These are phyloP conservation scores for Didymella keratinophila DNA, from an alignment of 2,329 filamentous ascomycete species.

Conservation along the genomic window DNA sequence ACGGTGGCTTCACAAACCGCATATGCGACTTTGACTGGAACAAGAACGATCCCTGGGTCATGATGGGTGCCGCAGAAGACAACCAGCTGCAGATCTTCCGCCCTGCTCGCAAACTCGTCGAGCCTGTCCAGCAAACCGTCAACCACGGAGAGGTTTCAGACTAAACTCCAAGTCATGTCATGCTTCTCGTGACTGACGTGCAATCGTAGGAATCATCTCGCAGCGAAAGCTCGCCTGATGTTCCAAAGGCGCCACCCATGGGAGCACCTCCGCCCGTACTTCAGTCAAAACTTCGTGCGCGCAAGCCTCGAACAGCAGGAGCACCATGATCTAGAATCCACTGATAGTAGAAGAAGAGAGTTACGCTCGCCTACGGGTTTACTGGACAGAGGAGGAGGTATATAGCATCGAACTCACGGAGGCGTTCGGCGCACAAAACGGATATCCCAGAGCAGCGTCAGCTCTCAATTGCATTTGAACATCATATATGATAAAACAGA, in stretches of 20 bases:
- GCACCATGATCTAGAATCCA: background rate
- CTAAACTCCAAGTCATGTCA: constrained; percentile 24
- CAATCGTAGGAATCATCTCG: background rate
- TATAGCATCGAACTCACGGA: constrained; percentile 1
- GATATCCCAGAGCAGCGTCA: constrained; percentile 20
- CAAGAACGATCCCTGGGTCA: constrained; percentile 93
- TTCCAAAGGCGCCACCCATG: background rate
- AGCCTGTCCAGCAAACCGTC: constrained; percentile 47
- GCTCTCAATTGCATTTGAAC: constrained; percentile 9
- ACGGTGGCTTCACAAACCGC: constrained; percentile 96
- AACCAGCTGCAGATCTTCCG: constrained; percentile 89
- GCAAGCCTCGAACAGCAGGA: background rate
- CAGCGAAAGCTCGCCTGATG: background rate
- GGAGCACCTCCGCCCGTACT: background rate
- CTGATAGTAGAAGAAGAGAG: background rate
- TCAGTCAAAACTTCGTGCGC: background rate
- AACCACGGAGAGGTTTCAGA: constrained; percentile 52
- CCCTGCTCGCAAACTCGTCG: constrained; percentile 49
- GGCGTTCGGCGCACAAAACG: constrained; percentile 22
- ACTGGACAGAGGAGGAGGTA: background rate
- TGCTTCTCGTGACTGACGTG: constrained; percentile 10
- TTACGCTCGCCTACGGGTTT: background rate
- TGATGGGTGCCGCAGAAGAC: constrained; percentile 94
- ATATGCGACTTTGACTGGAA: constrained; percentile 99
- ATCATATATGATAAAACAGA: background rate